Base-by-base conservation (phyloP, 1,139 yeast species). In the Candida glucosophila region DNA sequence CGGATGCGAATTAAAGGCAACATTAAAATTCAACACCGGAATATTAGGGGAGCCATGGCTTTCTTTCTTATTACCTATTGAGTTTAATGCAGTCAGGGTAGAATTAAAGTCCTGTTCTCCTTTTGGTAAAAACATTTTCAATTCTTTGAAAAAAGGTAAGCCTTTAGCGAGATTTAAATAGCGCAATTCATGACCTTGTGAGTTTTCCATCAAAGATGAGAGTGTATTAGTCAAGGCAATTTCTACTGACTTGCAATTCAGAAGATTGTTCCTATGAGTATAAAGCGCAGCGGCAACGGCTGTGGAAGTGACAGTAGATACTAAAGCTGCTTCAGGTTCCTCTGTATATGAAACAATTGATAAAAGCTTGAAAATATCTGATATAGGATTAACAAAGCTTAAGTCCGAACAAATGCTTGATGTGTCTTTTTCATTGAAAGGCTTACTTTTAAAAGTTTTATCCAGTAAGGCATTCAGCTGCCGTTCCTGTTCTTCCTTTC, bases 291-390 rank as follows among this genome's bases (percentile, higher is more conserved):
- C 60, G 6, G 58, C 49, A 1, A 62, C 49, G 0, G 64, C 58
- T 3, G 56, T 44, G 3, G 57, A 51, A 1, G 62, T 55, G 3
- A 69, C 55, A 0, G 70, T 55, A 0, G 72, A 63, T 3, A 59
- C 37, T 22, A 67, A 44, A 6, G 58, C 60, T 3, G 59, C 51
- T 24, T 49, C 44, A 4, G 64, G 53, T 23, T 54, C 64, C 29
- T 52, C 64, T 26, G 48, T 49, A 15, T 40, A 49, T 3, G 56
- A 51, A 28, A 52, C 46, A 15, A 48, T 58, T n/a, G 58, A 48
- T 18, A 62, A 44, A 12, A 62, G 43, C 27, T 58, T 53, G 37
- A 60, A 59, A 11, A 53, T 42, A 32, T 61, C 67, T 5, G 56
- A 47, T 4, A 60, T 34, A 2, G 55, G 44, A 25, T 48, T 53